phyloP scores from a whole-genome alignment of 2,329 filamentous ascomycete species.

The Neofusicoccum kwambonambiense region DNA sequence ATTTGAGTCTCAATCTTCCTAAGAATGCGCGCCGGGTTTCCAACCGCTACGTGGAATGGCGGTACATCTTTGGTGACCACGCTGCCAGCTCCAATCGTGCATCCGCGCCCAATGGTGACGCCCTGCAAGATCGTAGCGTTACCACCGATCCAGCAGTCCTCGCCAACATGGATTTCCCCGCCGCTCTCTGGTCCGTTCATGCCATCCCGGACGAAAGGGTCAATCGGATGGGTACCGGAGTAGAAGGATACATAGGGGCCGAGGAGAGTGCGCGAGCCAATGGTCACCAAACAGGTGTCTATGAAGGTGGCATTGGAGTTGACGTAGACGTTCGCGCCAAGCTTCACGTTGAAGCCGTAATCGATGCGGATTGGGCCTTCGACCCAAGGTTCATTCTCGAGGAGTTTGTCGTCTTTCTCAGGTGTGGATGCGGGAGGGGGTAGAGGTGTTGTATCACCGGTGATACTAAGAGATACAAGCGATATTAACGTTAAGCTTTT shows the following conservation, averaged over 20 bases:
- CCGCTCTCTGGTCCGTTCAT: slow-evolving; percentile 25
- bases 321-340: slow-evolving; percentile 73
- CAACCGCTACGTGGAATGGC: slow-evolving; percentile 37
- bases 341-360: slow-evolving; percentile 72
- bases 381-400: slow-evolving; percentile 67
- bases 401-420: slow-evolving; percentile 64
- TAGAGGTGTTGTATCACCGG: slow-evolving; percentile 51
- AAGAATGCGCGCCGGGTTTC: slow-evolving; percentile 18
- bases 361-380: slow-evolving; percentile 70
- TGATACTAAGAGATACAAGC: neutral
- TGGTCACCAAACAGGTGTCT: slow-evolving; percentile 71
- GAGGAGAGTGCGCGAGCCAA: slow-evolving; percentile 74
- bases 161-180: neutral
- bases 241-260: slow-evolving; percentile 78
- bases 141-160: slow-evolving; percentile 7
- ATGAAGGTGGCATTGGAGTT: slow-evolving; percentile 74
- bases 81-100: slow-evolving; percentile 41
- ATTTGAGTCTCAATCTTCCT: neutral
- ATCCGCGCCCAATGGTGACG: slow-evolving; percentile 42
- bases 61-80: slow-evolving; percentile 44
- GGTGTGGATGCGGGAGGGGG: slow-evolving; percentile 57
- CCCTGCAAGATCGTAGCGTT: slow-evolving; percentile 38
- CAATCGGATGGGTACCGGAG: slow-evolving; percentile 72
- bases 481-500: no score
- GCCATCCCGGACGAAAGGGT: slow-evolving; percentile 72